These are phyloP conservation scores for Eutrema japonicum DNA, from an alignment of 345 rosid species.

Conservation along the genomic window DNA sequence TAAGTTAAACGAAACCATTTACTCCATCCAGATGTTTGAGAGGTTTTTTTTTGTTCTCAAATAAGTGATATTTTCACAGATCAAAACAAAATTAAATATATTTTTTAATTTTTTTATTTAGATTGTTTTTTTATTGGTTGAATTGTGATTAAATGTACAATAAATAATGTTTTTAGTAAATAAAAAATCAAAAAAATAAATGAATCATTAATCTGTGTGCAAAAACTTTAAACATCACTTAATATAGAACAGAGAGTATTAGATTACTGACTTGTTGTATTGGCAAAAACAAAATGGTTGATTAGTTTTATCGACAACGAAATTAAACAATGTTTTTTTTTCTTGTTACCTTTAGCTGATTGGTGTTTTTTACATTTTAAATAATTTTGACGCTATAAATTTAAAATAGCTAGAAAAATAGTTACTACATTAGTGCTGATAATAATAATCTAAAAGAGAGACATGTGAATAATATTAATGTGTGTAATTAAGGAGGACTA, in stretches of 20 bases:
- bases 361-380: background rate
- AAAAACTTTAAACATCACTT: too few species aligned
- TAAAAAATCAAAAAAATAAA: too few species aligned
- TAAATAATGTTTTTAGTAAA: too few species aligned
- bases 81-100: too few species aligned
- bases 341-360: background rate
- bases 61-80: too few species aligned
- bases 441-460: slow-evolving; percentile 1
- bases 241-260: too few species aligned
- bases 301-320: background rate
- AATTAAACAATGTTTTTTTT: background rate
- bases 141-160: too few species aligned
- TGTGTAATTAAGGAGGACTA: background rate
- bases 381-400: background rate
- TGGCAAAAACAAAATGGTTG: background rate
- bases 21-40: too few species aligned
- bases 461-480: slow-evolving; percentile 8
- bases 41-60: too few species aligned
- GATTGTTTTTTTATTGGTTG: too few species aligned
- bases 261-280: background rate
- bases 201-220: too few species aligned
- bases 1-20: background rate
- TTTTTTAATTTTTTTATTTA: too few species aligned
- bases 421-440: background rate
- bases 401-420: background rate